A percentile compares a stretch with the other conserved stretches of the same genome.
Conservation (phyloP, 768 basidiomycete species). For the Chalciporus pseudorubinellus region DNA sequence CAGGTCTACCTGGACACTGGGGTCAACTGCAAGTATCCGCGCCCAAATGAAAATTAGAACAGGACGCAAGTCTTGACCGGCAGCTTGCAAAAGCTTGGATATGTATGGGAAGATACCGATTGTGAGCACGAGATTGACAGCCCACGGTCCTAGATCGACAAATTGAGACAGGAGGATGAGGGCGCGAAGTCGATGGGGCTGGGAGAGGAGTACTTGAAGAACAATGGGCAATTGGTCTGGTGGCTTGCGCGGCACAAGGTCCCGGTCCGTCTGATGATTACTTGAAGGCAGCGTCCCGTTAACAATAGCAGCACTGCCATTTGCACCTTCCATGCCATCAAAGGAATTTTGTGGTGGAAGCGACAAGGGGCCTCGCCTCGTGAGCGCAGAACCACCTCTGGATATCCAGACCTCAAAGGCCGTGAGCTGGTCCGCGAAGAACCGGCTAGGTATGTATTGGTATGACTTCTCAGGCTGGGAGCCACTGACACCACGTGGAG, state of each 20-base stretch:
- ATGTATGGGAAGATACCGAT: slow-evolving; percentile 99
- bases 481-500: slow-evolving; percentile 19
- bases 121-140: slow-evolving; percentile 90
- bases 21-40: slow-evolving; percentile 94
- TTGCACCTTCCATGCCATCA: slow-evolving; percentile 20
- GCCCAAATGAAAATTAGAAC: slow-evolving; percentile 99
- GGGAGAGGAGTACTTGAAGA: slow-evolving; percentile 93
- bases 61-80: slow-evolving; percentile 91
- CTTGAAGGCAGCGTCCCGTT: slow-evolving; percentile 6
- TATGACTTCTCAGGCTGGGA: slow-evolving; percentile 49
- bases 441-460: slow-evolving; percentile 80
- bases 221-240: slow-evolving; percentile 98
- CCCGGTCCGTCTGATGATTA: slow-evolving; percentile 25
- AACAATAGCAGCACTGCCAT: slow-evolving; percentile 16
- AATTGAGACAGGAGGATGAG: slow-evolving; percentile 96
- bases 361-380: slow-evolving; percentile 72
- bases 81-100: slow-evolving; percentile 91
- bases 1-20: slow-evolving; percentile 86
- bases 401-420: slow-evolving; percentile 99
- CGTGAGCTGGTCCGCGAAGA: slow-evolving; percentile 94
- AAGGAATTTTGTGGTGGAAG: slow-evolving; percentile 50
- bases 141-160: slow-evolving; percentile 98
- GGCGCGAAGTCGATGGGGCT: slow-evolving; percentile 92
- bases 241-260: slow-evolving; percentile 81
- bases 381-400: slow-evolving; percentile 83